Evolutionary conservation across 129 eudicot genomes (phyloP).

Genomic region (Artemisia annua): DNA sequence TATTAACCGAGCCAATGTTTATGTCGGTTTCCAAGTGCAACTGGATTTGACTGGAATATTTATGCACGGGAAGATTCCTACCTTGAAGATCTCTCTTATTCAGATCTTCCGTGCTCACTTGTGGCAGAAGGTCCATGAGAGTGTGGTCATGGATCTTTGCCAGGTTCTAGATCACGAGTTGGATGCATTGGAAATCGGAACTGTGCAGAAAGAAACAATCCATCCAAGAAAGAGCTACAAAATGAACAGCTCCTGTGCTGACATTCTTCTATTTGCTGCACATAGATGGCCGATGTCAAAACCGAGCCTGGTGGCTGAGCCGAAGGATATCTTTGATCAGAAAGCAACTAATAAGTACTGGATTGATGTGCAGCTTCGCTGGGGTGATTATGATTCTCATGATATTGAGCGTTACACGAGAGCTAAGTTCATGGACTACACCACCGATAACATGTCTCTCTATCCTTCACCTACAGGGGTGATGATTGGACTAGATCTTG

Average conservation of each 20-base stretch:
- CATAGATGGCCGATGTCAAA: too few relatives aligned
- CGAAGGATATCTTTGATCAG: constrained; percentile 93
- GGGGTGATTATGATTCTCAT: constrained; percentile 99
- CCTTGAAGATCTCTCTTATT: constrained; percentile 83
- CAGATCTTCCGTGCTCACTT: constrained; percentile 58
- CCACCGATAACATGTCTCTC: constrained; percentile 97
- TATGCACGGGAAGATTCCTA: constrained; percentile 97
- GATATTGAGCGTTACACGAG: constrained; percentile 92
- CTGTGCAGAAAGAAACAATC: constrained; percentile 94
- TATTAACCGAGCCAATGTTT: constrained; percentile 86
- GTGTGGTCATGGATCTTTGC: too few relatives aligned
- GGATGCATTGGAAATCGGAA: constrained; percentile 79
- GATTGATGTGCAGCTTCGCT: constrained; percentile 95
- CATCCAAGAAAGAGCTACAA: constrained; percentile 97
- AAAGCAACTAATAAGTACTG: constrained; percentile 96
- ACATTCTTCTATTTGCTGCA: constrained; percentile 56
- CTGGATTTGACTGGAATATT: constrained; percentile 93
- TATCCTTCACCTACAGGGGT: constrained; percentile 40
- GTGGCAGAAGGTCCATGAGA: too few relatives aligned
- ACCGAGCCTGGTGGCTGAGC: constrained; percentile 43
- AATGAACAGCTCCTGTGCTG: constrained; percentile 98
- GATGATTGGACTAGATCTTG: too few relatives aligned
- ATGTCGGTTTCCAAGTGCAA: constrained; percentile 99
- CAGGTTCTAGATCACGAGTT: too few relatives aligned
- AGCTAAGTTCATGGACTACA: constrained; percentile 95